These are phyloP conservation scores for Naematelia encephala DNA, from an alignment of 768 basidiomycete species.

Conservation along the genomic window DNA sequence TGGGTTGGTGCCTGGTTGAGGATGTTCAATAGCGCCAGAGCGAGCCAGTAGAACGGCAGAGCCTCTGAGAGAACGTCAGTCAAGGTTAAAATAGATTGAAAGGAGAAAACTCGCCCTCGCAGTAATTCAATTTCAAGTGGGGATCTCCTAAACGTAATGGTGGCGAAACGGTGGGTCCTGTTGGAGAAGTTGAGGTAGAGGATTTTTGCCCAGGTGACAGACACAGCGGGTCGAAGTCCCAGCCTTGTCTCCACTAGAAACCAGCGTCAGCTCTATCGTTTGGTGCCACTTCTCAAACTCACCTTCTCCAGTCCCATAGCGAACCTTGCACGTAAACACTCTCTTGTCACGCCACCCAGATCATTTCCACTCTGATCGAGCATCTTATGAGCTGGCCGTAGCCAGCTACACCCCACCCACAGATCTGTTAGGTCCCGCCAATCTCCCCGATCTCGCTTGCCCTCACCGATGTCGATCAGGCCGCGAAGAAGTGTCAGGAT, in stretches of 20 bases:
- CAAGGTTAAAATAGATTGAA: background rate
- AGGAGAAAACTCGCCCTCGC: slow-evolving; percentile 43
- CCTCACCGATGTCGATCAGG: slow-evolving; percentile 51
- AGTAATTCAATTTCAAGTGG: slow-evolving; percentile 32
- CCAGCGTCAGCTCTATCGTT: no score
- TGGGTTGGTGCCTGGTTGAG: slow-evolving; percentile 33
- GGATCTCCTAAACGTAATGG: background rate
- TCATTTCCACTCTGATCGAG: slow-evolving; percentile 38
- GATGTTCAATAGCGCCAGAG: slow-evolving; percentile 47
- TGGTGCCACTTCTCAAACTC: no score
- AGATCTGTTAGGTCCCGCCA: slow-evolving; percentile 46
- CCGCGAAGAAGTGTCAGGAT: slow-evolving; percentile 50
- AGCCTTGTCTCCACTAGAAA: slow-evolving; percentile 52
- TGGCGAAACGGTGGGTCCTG: background rate
- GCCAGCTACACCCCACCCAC: slow-evolving; percentile 39
- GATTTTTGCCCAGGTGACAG: slow-evolving; percentile 14
- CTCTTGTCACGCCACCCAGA: slow-evolving; percentile 39
- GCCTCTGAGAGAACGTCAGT: slow-evolving; percentile 35
- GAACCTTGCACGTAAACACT: slow-evolving; percentile 36
- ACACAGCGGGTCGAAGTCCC: slow-evolving; percentile 52
- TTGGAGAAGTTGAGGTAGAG: background rate
- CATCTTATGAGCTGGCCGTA: slow-evolving; percentile 32
- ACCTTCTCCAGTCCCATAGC: slow-evolving; percentile 29
- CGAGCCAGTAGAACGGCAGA: slow-evolving; percentile 53
- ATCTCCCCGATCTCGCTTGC: slow-evolving; percentile 45